Evolutionary conservation across 495 filamentous ascomycete species (phyloP), one percentile per base, ranked within the genome.

Genomic region (Neurospora sp.): DNA sequence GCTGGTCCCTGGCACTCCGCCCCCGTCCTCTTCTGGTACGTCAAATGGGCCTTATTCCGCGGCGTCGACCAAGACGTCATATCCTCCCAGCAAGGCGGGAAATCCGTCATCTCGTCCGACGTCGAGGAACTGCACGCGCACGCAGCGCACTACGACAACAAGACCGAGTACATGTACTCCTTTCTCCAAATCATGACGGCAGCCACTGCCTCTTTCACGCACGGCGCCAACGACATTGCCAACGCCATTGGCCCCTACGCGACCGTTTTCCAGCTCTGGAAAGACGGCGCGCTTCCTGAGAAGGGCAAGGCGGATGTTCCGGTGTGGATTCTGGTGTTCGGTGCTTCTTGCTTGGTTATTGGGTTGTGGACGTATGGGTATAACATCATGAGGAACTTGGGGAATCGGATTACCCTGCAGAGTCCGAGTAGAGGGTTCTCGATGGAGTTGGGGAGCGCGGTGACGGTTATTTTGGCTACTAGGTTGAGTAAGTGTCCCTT

Each of bases 191-290:
- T 93, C 72, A 76, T 92, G 73, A 93, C 90, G 22, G 92, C 92
- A 35, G 87, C 87, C 77, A 91, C 90, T 38, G 89, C 90, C 6
- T 92, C 90, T 6, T 92, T 94, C 70, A 89, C 90, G 3, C 92
- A 94, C 81, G 91, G 92, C 70, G 90, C 92, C 75, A 95, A 95
- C 80, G 92, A 94, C 78, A 87, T 94, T 69, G 81, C 88, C 53
- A 93, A 92, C 82, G 90, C 92, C 5, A 88, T 93, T 72, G 91
- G 92, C 6, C 90, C 91, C 22, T 91, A 87, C 78, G 88, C 90
- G 14, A 89, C 87, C 68, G 88, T 92, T 77, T 94, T 88, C 85
- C 79, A 83, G 22, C 84, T 89, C 74, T 95, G 91, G 90, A 79
- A 81, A 16, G 79, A 82, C 3, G 88, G 86, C 9, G 75, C 53